These are phyloP conservation scores for Arthroderma sp. DNA, from an alignment of 2,329 filamentous ascomycete genomes.

Conservation along the genomic window DNA sequence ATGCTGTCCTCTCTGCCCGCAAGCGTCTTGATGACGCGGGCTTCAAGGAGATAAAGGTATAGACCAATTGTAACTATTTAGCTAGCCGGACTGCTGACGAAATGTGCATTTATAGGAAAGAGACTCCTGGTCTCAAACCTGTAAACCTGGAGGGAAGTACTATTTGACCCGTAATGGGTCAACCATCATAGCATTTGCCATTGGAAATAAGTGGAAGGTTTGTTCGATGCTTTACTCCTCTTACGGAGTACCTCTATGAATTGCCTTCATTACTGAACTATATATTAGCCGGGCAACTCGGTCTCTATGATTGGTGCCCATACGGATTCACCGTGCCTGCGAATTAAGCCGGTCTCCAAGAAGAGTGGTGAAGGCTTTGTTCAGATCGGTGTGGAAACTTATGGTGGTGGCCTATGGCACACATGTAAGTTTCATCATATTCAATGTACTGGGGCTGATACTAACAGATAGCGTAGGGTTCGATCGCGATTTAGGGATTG, in stretches of 20 bases:
- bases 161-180: slow-evolving; percentile 76
- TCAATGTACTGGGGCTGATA: background rate
- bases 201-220: slow-evolving; percentile 29
- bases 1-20: slow-evolving; percentile 72
- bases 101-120: slow-evolving; percentile 8
- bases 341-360: slow-evolving; percentile 89
- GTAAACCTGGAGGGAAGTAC: slow-evolving; percentile 76
- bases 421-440: slow-evolving; percentile 43
- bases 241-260: slow-evolving; percentile 32
- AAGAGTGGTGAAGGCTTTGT: slow-evolving; percentile 75
- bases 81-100: background rate
- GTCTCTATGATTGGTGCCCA: slow-evolving; percentile 90
- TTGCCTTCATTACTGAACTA: slow-evolving; percentile 56
- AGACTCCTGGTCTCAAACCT: slow-evolving; percentile 58
- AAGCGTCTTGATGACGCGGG: slow-evolving; percentile 66
- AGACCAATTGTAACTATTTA: background rate
- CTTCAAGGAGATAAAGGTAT: slow-evolving; percentile 67
- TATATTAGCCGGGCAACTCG: slow-evolving; percentile 58
- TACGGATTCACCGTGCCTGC: slow-evolving; percentile 84
- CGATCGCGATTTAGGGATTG: slow-evolving; percentile 82
- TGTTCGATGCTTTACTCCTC: background rate
- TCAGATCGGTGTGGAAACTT: slow-evolving; percentile 91
- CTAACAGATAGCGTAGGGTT: slow-evolving; percentile 47
- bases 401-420: slow-evolving; percentile 94
- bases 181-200: slow-evolving; percentile 70